Conservation (phyloP, 352 stramenopile genomes). For the Saprolegnia diclina region DNA sequence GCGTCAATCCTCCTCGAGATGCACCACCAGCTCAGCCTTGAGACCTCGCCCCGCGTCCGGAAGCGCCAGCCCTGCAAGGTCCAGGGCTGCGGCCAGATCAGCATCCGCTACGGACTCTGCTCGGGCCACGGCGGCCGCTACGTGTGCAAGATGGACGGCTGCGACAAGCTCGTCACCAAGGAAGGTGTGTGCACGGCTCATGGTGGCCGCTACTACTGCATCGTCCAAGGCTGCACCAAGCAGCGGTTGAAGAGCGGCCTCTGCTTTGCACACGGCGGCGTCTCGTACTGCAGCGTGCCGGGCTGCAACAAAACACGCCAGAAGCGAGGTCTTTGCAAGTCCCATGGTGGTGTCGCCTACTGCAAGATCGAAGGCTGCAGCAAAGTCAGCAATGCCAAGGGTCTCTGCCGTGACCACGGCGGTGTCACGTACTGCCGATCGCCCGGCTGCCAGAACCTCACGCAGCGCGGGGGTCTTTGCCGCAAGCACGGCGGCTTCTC, state of each 20-base stretch:
- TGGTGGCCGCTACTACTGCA: conserved; percentile 69
- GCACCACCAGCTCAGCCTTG: not conserved
- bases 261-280: conserved; percentile 40
- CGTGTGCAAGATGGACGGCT: conserved; percentile 68
- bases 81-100: conserved; percentile 61
- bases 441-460: conserved; percentile 58
- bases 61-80: conserved; percentile 35
- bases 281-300: conserved; percentile 28
- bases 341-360: conserved; percentile 14
- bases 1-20: conserved; percentile 21
- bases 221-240: conserved; percentile 76
- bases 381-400: conserved; percentile 23
- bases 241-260: conserved; percentile 69
- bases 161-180: conserved; percentile 67
- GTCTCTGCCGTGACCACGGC: conserved; percentile 68
- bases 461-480: conserved; percentile 72
- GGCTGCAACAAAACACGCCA: conserved; percentile 39
- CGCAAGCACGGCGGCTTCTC: conserved; percentile 63
- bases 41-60: not conserved
- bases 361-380: conserved; percentile 13
- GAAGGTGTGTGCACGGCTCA: conserved; percentile 42
- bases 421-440: conserved; percentile 77
- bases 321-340: conserved; percentile 35
- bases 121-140: conserved; percentile 64
- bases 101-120: conserved; percentile 71